Evolutionary conservation across 1,284 basidiomycete genomes (phyloP).

Genomic region (Erythrobasidium hasegawianum): DNA sequence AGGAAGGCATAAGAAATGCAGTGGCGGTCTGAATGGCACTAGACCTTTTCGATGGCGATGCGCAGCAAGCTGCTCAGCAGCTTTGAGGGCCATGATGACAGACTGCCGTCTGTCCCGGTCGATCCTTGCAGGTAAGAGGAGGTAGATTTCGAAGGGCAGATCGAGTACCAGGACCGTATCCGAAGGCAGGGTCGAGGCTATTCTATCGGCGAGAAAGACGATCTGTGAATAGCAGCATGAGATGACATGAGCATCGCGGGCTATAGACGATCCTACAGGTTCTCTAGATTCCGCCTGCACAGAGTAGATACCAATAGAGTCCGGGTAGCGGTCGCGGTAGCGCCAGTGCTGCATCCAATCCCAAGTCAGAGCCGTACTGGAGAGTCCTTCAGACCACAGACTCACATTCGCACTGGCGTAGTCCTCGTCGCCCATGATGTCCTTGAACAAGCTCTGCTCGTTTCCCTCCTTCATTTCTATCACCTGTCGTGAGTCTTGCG

Average conservation of each 20-base stretch:
- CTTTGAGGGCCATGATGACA: constrained; percentile 21
- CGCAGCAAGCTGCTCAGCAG: not conserved
- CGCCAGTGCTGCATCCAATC: constrained; percentile 8
- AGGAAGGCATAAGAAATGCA: constrained; percentile 27
- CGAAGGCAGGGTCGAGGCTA: not conserved
- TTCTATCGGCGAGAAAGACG: constrained; percentile 1
- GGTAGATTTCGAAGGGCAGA: constrained; percentile 22
- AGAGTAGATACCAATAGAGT: too few relatives aligned
- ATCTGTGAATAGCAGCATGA: not conserved
- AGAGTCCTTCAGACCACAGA: not conserved
- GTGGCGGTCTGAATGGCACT: constrained; percentile 6
- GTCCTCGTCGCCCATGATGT: constrained; percentile 38
- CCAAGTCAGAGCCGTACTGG: not conserved
- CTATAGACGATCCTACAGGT: not conserved
- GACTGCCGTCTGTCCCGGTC: constrained; percentile 12
- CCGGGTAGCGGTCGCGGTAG: not conserved
- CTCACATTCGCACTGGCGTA: constrained; percentile 40
- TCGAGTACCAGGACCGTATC: constrained; percentile 8
- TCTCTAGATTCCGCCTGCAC: not conserved
- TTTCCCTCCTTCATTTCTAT: constrained; percentile 43
- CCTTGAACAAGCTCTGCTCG: constrained; percentile 43
- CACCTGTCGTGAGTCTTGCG: constrained; percentile 31
- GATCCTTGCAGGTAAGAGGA: constrained; percentile 16
- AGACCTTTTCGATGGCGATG: not conserved
- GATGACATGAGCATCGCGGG: not conserved